These are phyloP conservation scores for Cucurbita maxima DNA, from an alignment of 306 rosid species.

Conservation along the genomic window DNA sequence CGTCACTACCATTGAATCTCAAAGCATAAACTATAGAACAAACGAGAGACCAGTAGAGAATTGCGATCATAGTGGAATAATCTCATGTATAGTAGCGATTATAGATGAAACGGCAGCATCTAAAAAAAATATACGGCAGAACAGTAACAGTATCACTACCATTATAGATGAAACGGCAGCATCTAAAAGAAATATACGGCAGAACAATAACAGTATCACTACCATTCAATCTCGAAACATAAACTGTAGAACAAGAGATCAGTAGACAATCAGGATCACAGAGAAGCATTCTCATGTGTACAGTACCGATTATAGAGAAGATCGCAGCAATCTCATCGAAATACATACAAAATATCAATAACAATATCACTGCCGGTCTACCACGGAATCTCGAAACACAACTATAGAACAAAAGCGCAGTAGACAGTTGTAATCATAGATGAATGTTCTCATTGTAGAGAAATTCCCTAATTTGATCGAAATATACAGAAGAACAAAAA, in stretches of 20 bases:
- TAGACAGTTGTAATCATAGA: conserved; percentile 18
- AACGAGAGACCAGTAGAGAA: not conserved
- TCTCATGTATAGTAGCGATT: conserved; percentile 53
- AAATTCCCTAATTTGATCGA: not conserved
- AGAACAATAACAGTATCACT: not conserved
- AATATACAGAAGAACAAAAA: not conserved
- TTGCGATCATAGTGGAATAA: conserved; percentile 44
- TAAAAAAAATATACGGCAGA: not conserved
- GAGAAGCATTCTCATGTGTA: conserved; percentile 64
- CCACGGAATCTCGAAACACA: not conserved
- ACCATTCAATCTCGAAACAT: not conserved
- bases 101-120: conserved; percentile 48
- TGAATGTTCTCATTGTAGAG: not conserved
- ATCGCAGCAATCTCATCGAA: conserved; percentile 37
- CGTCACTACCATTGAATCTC: not conserved
- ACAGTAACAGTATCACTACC: not conserved
- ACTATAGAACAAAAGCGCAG: not conserved
- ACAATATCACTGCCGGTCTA: not conserved
- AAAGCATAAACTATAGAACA: not conserved
- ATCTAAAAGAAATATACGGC: conserved; percentile 12
- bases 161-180: conserved; percentile 34
- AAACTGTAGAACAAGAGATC: not conserved
- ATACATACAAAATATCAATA: not conserved
- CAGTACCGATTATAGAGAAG: conserved; percentile 28
- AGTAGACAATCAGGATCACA: conserved; percentile 20